phyloP scores from a whole-genome alignment of 805 yeast species.

The Pichia sporocuriosa region DNA sequence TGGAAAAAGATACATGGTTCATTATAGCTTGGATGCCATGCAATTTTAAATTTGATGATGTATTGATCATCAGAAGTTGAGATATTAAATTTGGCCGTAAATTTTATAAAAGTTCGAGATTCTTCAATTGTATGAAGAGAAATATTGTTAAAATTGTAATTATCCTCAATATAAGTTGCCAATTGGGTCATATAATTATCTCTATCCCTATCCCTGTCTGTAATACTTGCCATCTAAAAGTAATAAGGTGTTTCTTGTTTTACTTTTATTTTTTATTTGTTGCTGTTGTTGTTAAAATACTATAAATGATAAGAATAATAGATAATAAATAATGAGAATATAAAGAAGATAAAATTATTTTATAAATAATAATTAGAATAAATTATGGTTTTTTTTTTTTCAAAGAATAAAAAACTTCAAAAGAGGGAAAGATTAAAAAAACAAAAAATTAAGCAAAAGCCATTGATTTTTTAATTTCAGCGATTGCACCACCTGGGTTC shows the following conservation, averaged over 20 bases:
- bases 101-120: too few relatives aligned
- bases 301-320: too few relatives aligned
- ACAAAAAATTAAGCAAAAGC: constrained; percentile 32
- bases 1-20: constrained; percentile 10
- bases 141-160: not conserved
- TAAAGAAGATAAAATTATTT: not conserved
- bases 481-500: constrained; percentile 97
- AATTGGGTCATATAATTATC: not conserved
- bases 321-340: too few relatives aligned
- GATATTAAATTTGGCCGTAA: not conserved
- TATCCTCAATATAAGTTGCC: not conserved
- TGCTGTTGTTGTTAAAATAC: too few relatives aligned
- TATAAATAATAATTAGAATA: constrained; percentile 11
- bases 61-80: not conserved
- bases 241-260: not conserved
- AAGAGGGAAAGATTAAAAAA: not conserved
- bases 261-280: too few relatives aligned
- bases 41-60: not conserved
- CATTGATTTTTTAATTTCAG: constrained; percentile 90
- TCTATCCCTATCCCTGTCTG: too few relatives aligned
- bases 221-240: not conserved
- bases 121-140: not conserved
- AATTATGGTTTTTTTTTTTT: too few relatives aligned
- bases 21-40: constrained; percentile 6
- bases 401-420: not conserved